These are phyloP conservation scores for Cornus florida DNA, from an alignment of 148 eudicot species.

Conservation along the genomic window DNA sequence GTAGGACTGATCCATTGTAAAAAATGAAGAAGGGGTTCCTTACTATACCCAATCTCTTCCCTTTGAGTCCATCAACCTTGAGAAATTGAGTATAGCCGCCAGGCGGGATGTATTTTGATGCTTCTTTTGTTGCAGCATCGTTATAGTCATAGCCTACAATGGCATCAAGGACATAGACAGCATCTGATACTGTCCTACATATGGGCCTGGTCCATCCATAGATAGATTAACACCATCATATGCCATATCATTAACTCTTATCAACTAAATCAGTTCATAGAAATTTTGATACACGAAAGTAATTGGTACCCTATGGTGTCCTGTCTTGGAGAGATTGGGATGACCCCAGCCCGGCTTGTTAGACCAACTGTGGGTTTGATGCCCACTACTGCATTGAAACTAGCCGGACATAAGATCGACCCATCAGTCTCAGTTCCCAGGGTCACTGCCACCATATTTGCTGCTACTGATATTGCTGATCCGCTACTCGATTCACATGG, in stretches of 20 bases:
- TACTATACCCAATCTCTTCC: conserved; percentile 48
- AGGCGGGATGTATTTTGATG: conserved; percentile 35
- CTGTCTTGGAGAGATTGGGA: conserved; percentile 37
- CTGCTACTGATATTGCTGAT: conserved; percentile 63
- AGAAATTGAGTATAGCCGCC: conserved; percentile 55
- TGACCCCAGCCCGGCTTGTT: conserved; percentile 47
- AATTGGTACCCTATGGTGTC: conserved; percentile 49
- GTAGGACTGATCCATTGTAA: not conserved
- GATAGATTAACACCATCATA: no score
- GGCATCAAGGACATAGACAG: conserved; percentile 42
- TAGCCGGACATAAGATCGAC: conserved; percentile 46
- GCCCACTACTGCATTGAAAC: conserved; percentile 43
- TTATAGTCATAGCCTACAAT: conserved; percentile 38
- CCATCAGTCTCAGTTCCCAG: conserved; percentile 60
- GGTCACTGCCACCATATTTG: conserved; percentile 53
- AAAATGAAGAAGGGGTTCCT: conserved; percentile 30
- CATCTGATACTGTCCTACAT: conserved; percentile 55
- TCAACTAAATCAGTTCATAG: no score
- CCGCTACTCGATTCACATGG: conserved; percentile 67
- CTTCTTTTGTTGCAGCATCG: conserved; percentile 40
- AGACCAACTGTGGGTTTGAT: conserved; percentile 55
- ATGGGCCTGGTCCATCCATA: conserved; percentile 29
- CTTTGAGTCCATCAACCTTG: conserved; percentile 33
- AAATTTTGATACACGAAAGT: no score
- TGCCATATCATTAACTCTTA: no score